Base-by-base conservation (phyloP, 306 rosid species). In the Cucurbita maxima region DNA sequence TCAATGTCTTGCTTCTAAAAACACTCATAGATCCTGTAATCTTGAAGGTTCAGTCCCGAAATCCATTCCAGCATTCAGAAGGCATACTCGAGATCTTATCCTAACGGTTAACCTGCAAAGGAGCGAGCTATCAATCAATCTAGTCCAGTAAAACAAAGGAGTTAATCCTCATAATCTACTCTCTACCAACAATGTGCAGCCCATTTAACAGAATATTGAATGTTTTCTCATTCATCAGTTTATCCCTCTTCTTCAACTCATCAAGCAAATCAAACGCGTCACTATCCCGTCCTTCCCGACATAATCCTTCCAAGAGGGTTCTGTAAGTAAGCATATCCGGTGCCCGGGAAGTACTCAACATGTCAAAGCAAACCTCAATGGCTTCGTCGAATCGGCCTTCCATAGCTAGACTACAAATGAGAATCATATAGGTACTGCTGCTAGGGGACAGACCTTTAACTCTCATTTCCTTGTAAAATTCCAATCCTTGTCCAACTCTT, bases 301-400 rank as follows among this genome's bases (percentile, higher is more conserved):
- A 90, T 81, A 90, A 41, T 1, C 91, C 97, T 73, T 89, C 97
- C 66, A 89, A 81, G 18, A 94, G 76, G 2, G 98, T 94, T 79
- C 83, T 86, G 57, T 94, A 90, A 7, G 98, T 94, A 51, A 94
- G 79, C 73, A 85, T 75, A 87, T 94, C 96, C 16, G 98, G 96
- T 10, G 86, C 80, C 89, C 86, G 73, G 16, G 83, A 78, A 76
- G 86, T 78, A 44, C 63, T 77, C 91, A 90, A 77, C 98, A 89
- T 94, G 76, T 90, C 95, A 73, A 87, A 83, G 69, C 87, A 25
- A 66, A 86, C 86, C 79, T 85, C 88, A 63, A 77, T 77, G 0
- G 97, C 94, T 69, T 89, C 95, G 78, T 87, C 91, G 76, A 84
- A 86, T 75, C 89, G 81, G 18, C 79, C 22, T 9, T 84, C 96